Evolutionary conservation across 2,329 filamentous ascomycete genomes (phyloP).

Genomic region (Diaporthe citriasiana): DNA sequence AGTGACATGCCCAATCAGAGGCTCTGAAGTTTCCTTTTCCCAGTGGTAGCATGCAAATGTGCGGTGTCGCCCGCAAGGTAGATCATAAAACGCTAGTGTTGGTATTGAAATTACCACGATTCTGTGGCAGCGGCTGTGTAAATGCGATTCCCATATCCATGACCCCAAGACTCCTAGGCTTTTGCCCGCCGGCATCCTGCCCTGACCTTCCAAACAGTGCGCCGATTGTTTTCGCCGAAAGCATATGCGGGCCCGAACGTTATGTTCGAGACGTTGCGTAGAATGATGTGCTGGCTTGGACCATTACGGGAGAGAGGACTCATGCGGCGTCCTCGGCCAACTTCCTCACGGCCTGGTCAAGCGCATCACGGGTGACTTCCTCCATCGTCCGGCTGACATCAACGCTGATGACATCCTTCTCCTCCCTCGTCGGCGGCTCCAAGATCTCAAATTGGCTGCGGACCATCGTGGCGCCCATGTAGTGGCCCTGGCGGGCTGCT

Average conservation of each 20-base stretch:
- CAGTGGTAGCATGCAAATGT: background rate
- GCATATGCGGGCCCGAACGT: background rate
- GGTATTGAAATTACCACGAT: conserved; percentile 15
- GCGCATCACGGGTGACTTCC: conserved; percentile 72
- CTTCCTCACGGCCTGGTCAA: conserved; percentile 69
- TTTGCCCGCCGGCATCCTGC: conserved; percentile 11
- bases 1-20: background rate
- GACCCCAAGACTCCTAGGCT: conserved; percentile 26
- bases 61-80: background rate
- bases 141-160: conserved; percentile 26
- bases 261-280: background rate
- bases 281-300: background rate
- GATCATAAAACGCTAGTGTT: conserved; percentile 27
- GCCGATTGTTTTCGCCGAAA: conserved; percentile 25
- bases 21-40: background rate
- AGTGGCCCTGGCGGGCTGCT: conserved; percentile 82
- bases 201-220: conserved; percentile 19
- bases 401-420: conserved; percentile 79
- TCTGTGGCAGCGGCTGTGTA: conserved; percentile 20
- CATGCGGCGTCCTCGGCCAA: conserved; percentile 58
- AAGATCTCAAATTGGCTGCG: conserved; percentile 90
- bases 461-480: conserved; percentile 97
- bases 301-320: background rate
- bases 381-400: conserved; percentile 74
- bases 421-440: conserved; percentile 82